These are phyloP conservation scores for Ascodesmis nigricans DNA, from an alignment of 495 filamentous ascomycete genomes.

Conservation along the genomic window DNA sequence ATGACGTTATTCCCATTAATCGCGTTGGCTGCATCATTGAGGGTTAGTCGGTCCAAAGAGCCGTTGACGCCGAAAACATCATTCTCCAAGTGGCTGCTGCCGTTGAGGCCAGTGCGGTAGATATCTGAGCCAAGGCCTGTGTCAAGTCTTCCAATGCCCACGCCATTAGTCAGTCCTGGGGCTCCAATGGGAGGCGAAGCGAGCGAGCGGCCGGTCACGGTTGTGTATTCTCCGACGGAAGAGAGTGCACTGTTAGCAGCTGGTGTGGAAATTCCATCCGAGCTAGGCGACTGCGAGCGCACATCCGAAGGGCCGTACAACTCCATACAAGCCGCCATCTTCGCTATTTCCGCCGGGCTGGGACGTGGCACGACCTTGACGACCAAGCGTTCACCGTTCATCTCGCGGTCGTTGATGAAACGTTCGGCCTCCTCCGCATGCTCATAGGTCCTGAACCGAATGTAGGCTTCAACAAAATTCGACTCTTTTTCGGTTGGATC, in stretches of 20 bases:
- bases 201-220: background rate
- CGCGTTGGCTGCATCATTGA: slow-evolving; percentile 2
- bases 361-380: slow-evolving; percentile 2
- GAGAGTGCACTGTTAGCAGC: background rate
- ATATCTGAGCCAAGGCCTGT: slow-evolving; percentile 3
- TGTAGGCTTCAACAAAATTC: slow-evolving; percentile 1
- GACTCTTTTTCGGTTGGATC: background rate
- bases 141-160: slow-evolving; percentile 1
- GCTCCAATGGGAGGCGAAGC: background rate
- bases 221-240: slow-evolving; percentile 4
- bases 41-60: slow-evolving; percentile 1
- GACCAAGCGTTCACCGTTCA: slow-evolving; percentile 1
- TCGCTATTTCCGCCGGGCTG: background rate
- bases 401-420: slow-evolving; percentile 3
- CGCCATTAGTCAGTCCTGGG: slow-evolving; percentile 1
- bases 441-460: slow-evolving; percentile 3
- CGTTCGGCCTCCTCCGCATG: slow-evolving; percentile 4
- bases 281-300: slow-evolving; percentile 3
- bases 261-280: slow-evolving; percentile 3
- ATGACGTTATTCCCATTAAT: slow-evolving; percentile 5
- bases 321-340: slow-evolving; percentile 4
- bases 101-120: slow-evolving; percentile 1
- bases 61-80: background rate
- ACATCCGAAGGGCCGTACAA: slow-evolving; percentile 1
- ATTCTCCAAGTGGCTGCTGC: background rate